Evolutionary conservation across 2,329 filamentous ascomycete species (phyloP), one percentile per base, ranked within the genome.

Genomic region (Cladosporium halotolerans): DNA sequence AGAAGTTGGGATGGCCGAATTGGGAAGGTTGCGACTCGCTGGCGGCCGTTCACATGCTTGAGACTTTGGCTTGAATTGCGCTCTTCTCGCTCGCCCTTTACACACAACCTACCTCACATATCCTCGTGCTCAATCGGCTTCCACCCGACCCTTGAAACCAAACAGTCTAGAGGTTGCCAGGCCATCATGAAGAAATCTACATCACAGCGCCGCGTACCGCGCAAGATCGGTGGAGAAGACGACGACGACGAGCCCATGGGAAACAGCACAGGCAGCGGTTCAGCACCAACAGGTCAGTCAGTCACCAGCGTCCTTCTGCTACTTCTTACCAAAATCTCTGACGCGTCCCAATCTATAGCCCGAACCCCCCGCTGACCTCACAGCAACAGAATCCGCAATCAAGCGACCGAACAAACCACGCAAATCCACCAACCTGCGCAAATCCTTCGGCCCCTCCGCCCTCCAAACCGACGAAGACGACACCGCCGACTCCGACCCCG

Each of bases 201-300:
- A 58, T 74, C 73, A 40, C 75, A 75, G 56, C 73, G 79, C 51
- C 76, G 81, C 58, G 90, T 93, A 62, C 84, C 88, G 44, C 85
- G 88, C 60, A 86, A 90, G 64, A 87, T 96, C 61, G 85, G 83
- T 44, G 76, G 82, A 40, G 86, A 89, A 40, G 86, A 89, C 42
- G 83, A 88, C 3, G 84, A 84, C 38, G 66, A 54, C 55, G 67
- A 44, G 19, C 40, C 18, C 9, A 43, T 44, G 39, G 23, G 23
- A 28, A 28, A 28, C 23, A 58, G 57, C 41, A 57, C 55, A 43
- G 60, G 63, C 48, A 42, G 44, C 48, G 40, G 48, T 33, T 33
- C 55, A 45, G 57, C 59, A 44, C 40, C 40, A 31, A 46, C 62
- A 63, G 65, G 63, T 66, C 62, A 55, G 59, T 57, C 32, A 14